Evolutionary conservation across 208 protist genomes (phyloP), one percentile per base, ranked within the genome.

Genomic region (Wallacemonas rigidus): DNA sequence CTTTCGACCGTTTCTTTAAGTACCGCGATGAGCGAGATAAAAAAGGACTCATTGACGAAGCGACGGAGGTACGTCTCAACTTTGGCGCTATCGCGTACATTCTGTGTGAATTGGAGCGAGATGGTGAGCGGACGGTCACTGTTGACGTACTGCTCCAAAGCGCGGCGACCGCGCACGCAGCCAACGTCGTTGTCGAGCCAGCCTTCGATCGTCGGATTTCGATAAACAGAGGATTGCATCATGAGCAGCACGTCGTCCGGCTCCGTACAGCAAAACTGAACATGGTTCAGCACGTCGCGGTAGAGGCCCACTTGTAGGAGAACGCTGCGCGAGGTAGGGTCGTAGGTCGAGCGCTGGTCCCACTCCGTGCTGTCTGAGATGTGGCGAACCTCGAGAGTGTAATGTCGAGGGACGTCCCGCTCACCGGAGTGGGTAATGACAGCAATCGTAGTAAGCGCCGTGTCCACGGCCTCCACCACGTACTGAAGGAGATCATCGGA

Each of bases 151-250:
- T 65, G 12, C 4, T 3, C 35, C 3, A 48, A 45, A 15, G 57
- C 17, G 41, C 56, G 69, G 2, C 75, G 53, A 14, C 60, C 69
- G 6, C 71, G 75, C 9, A 81, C 79, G 61, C 83, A 89, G 55
- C 78, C 81, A 12, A 69, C 80, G 26, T 87, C 82, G 48, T 56
- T 82, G 43, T 81, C 83, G 8, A 94, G 87, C 88, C 89, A 96
- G 26, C 89, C 86, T 75, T 96, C 92, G 69, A 95, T 91, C 5
- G 90, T 70, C 2, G 92, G 92, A 54, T 96, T 87, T 40, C 92
- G 87, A 71, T 87, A 96, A 50, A 95, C 86, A 71, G 80, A 77
- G 15, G 92, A 93, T 53, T 90, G 83, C 40, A 90, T 80, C 47
- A 96, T 83, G 26, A 79, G 69, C 41, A 91, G 69, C 48, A 92